Evolutionary conservation across 129 eudicot genomes (phyloP), one percentile per base, ranked within the genome.

Genomic region (Ambrosia artemisiifolia): DNA sequence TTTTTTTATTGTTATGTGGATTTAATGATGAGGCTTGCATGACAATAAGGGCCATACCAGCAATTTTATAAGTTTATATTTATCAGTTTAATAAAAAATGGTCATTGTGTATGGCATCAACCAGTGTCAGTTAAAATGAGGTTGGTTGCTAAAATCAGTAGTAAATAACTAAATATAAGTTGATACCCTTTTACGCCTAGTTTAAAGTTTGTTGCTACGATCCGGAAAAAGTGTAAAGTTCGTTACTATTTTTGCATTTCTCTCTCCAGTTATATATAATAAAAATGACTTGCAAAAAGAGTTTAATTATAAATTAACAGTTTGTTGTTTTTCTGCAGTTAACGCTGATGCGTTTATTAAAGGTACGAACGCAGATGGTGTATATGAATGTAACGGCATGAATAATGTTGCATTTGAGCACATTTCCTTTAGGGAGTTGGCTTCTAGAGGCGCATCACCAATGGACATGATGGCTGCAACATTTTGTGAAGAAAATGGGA

Each of bases 401-500:
- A 83, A 72, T 72, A 84, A 70, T 55, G 68, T 82, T 11, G 51
- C 82, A 33, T 83, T 79, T 69, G 98, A 94, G 84, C 98, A 90
- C 67, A 77, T 90, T 79, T 94, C 97, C 66, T 94, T 84, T 82
- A 79, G 95, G 81, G 97, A 94, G 70, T 75, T 91, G 81, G 83
- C 86, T 74, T 88, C 99, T 40, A 78, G 97, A 71, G 94, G 91
- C 35, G 71, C 85, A 1, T 78, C 96, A 62, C 71, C 83, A 9
- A 86, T 94, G 84, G 99, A 90, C 75, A 79, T 90, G 88, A 94
- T 90, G 99, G 96, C 96, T 18, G 84, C 85, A 43, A 80, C 93
- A 11, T 82, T 73, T 63, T 94, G 98, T 18, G 97, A 94, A 83
- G 98, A 94, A 69, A 94, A 90, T 30, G 88, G 78, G 40, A 85